Conservation (phyloP, 108 stramenopile species). For the Seminavis robusta region DNA sequence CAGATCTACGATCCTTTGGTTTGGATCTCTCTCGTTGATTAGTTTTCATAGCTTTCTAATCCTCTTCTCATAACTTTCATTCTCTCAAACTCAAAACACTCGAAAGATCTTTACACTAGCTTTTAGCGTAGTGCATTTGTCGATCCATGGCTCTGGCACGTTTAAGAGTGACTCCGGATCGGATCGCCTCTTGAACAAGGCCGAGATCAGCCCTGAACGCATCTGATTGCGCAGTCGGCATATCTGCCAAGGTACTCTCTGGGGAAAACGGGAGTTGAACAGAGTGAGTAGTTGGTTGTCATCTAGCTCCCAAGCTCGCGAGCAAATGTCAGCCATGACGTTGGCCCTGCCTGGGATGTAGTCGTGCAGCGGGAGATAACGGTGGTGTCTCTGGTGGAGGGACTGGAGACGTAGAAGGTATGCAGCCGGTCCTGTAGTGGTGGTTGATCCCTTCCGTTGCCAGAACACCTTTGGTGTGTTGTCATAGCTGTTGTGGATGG, state of each 20-base stretch:
- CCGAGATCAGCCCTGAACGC: slow-evolving; percentile 20
- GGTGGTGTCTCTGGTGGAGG: slow-evolving; percentile 27
- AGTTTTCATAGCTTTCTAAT: too few relatives aligned
- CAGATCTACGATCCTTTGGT: too few relatives aligned
- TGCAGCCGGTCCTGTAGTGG: slow-evolving; percentile 19
- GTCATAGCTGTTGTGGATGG: slow-evolving; percentile 17
- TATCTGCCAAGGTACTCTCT: slow-evolving; percentile 24
- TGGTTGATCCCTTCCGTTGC: slow-evolving; percentile 33
- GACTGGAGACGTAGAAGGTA: slow-evolving; percentile 39
- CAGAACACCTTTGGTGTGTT: slow-evolving; percentile 30
- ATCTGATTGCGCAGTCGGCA: slow-evolving; percentile 1
- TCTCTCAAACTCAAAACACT: too few relatives aligned
- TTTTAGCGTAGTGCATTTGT: too few relatives aligned
- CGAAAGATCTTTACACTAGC: too few relatives aligned
- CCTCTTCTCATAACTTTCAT: too few relatives aligned
- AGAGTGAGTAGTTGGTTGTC: slow-evolving; percentile 13
- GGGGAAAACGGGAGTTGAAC: slow-evolving; percentile 21
- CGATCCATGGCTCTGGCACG: background rate
- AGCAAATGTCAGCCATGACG: slow-evolving; percentile 15
- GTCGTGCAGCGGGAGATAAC: slow-evolving; percentile 20
- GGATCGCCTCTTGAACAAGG: slow-evolving; percentile 8
- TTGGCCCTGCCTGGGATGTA: slow-evolving; percentile 21
- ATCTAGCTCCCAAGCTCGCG: slow-evolving; percentile 11
- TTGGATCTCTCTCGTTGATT: too few relatives aligned
- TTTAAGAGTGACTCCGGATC: slow-evolving; percentile 2